A percentile compares a stretch with the other conserved stretches of the same genome.
phyloP scores from a whole-genome alignment of 805 yeast species.

The Zygosaccharomyces bailii region DNA sequence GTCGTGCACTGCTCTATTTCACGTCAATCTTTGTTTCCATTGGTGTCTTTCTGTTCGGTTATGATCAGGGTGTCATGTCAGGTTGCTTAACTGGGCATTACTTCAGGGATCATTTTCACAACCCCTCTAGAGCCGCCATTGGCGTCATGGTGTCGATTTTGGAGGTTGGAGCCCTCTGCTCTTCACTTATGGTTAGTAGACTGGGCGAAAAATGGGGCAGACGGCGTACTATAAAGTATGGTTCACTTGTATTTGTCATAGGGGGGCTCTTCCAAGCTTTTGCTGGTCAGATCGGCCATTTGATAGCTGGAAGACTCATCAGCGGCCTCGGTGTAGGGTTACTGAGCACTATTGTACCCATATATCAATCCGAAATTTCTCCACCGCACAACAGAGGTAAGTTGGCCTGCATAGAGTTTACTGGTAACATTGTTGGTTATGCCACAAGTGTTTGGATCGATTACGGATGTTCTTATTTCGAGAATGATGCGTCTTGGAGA shows the following conservation, averaged over 20 bases:
- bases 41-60: slow-evolving; percentile 68
- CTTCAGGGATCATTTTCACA: slow-evolving; percentile 63
- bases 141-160: slow-evolving; percentile 87
- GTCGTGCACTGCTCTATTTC: slow-evolving; percentile 34
- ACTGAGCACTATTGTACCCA: slow-evolving; percentile 78
- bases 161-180: slow-evolving; percentile 81
- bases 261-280: slow-evolving; percentile 76
- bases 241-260: slow-evolving; percentile 70
- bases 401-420: slow-evolving; percentile 81
- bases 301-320: slow-evolving; percentile 73
- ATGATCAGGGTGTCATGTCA: slow-evolving; percentile 87
- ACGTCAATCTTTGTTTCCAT: slow-evolving; percentile 40
- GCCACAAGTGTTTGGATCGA: slow-evolving; percentile 85
- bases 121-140: slow-evolving; percentile 70
- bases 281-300: slow-evolving; percentile 48
- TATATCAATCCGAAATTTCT: slow-evolving; percentile 83
- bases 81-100: slow-evolving; percentile 75
- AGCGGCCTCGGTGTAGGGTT: slow-evolving; percentile 88
- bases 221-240: slow-evolving; percentile 71
- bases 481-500: slow-evolving; percentile 67
- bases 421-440: slow-evolving; percentile 82
- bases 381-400: slow-evolving; percentile 82
- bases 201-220: slow-evolving; percentile 79
- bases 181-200: slow-evolving; percentile 74
- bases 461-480: slow-evolving; percentile 62